Evolutionary conservation across 1,284 basidiomycete genomes (phyloP).

Genomic region (Erythrobasidium hasegawianum): DNA sequence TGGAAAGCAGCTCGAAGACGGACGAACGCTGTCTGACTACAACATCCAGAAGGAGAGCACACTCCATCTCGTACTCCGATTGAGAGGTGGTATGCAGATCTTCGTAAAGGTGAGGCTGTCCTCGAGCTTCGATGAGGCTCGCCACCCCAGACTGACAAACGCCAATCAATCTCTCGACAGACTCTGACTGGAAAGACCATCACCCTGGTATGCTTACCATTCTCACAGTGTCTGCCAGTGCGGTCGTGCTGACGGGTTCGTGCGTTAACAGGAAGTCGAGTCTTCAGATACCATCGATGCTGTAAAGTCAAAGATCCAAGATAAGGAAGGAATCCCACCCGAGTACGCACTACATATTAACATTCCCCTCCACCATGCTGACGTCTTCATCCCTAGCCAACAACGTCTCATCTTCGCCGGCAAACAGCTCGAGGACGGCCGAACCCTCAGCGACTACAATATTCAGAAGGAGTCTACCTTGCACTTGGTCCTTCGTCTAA

Average conservation of each 20-base stretch:
- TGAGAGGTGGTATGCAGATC: constrained; percentile 80
- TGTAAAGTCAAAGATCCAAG: constrained; percentile 55
- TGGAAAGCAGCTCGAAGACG: constrained; percentile 53
- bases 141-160: constrained; percentile 2
- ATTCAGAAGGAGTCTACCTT: constrained; percentile 50
- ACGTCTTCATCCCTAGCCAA: not conserved
- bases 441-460: constrained; percentile 54
- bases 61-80: constrained; percentile 55
- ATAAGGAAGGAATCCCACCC: constrained; percentile 52
- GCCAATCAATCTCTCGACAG: constrained; percentile 35
- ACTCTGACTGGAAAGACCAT: constrained; percentile 61
- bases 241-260: too few species aligned
- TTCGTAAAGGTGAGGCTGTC: constrained; percentile 54
- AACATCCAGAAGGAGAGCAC: constrained; percentile 49
- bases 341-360: not conserved
- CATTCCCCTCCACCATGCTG: not conserved
- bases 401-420: constrained; percentile 47
- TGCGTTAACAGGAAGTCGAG: constrained; percentile 51
- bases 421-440: constrained; percentile 73
- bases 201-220: constrained; percentile 49
- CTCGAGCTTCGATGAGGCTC: not conserved
- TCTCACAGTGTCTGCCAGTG: too few species aligned
- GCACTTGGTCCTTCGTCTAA: constrained; percentile 49
- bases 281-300: constrained; percentile 61
- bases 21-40: constrained; percentile 53